Conservation (phyloP, 495 filamentous ascomycete genomes). For the Pyronema domesticum region DNA sequence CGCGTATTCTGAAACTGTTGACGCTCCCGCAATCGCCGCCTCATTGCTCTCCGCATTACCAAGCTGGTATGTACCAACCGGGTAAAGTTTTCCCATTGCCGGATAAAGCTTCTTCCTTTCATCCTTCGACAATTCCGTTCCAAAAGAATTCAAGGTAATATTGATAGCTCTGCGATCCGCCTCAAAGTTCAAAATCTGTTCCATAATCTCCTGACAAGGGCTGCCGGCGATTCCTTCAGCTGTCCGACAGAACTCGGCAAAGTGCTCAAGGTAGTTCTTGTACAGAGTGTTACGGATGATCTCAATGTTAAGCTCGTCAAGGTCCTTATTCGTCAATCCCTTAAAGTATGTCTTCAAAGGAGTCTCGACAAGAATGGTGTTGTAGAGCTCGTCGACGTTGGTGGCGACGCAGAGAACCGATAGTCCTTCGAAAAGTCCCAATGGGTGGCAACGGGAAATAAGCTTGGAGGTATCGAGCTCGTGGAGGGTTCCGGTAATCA, state of each 20-base stretch:
- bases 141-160: conserved; percentile 97
- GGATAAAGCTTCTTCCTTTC: conserved; percentile 96
- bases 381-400: conserved; percentile 97
- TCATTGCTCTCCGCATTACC: conserved; percentile 91
- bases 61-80: conserved; percentile 87
- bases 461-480: conserved; percentile 94
- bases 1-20: conserved; percentile 82
- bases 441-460: conserved; percentile 84
- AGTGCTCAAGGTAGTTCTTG: conserved; percentile 98
- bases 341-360: conserved; percentile 95
- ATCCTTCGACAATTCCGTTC: conserved; percentile 83
- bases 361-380: conserved; percentile 90
- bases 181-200: conserved; percentile 87
- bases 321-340: conserved; percentile 78
- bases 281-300: conserved; percentile 97
- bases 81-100: conserved; percentile 72
- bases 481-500: conserved; percentile 95
- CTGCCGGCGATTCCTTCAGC: conserved; percentile 70
- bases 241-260: conserved; percentile 76
- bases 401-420: conserved; percentile 93
- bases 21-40: conserved; percentile 78
- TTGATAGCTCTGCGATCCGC: conserved; percentile 94
- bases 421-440: conserved; percentile 98
- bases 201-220: conserved; percentile 85
- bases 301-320: conserved; percentile 98